These are phyloP conservation scores for Myxozyma sirexii DNA, from an alignment of 805 yeast species.

Conservation along the genomic window DNA sequence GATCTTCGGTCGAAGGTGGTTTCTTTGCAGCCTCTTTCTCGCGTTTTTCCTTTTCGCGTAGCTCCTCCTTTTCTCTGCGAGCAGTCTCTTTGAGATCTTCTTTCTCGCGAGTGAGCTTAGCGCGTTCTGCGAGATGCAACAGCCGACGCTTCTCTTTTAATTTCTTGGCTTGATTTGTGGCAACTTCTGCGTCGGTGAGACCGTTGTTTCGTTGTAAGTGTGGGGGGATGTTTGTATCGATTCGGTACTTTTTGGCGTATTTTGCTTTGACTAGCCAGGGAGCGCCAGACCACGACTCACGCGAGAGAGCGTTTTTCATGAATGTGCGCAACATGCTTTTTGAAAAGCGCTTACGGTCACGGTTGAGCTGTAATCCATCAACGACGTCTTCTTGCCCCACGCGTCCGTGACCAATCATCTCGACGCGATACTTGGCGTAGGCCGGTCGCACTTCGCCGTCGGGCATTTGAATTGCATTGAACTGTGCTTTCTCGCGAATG, in stretches of 20 bases:
- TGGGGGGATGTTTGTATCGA: constrained; percentile 44
- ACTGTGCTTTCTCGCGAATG: constrained; percentile 84
- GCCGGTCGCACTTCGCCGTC: constrained; percentile 51
- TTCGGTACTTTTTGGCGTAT: constrained; percentile 69
- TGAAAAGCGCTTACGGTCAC: constrained; percentile 86
- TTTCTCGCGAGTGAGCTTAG: background rate
- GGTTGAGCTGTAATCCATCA: constrained; percentile 68
- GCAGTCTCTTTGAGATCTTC: constrained; percentile 13
- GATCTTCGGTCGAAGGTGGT: constrained; percentile 35
- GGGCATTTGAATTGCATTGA: constrained; percentile 44
- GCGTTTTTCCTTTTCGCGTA: constrained; percentile 11
- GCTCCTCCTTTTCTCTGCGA: constrained; percentile 17
- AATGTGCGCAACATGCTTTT: constrained; percentile 90
- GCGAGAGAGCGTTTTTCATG: constrained; percentile 72
- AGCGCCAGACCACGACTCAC: constrained; percentile 84
- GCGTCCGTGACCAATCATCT: constrained; percentile 46
- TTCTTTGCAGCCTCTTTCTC: constrained; percentile 5
- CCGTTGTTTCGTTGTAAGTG: constrained; percentile 34
- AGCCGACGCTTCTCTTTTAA: constrained; percentile 19
- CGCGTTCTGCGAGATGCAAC: constrained; percentile 18
- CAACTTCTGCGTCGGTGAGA: constrained; percentile 21
- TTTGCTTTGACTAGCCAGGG: constrained; percentile 92
- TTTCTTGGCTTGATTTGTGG: constrained; percentile 24
- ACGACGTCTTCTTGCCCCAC: constrained; percentile 61
- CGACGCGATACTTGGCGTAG: constrained; percentile 70